Percentiles rank a stretch among this genome's conserved stretches.
phyloP scores from a whole-genome alignment of 2,329 filamentous ascomycete genomes.

The Pestalotiopsis sp. region DNA sequence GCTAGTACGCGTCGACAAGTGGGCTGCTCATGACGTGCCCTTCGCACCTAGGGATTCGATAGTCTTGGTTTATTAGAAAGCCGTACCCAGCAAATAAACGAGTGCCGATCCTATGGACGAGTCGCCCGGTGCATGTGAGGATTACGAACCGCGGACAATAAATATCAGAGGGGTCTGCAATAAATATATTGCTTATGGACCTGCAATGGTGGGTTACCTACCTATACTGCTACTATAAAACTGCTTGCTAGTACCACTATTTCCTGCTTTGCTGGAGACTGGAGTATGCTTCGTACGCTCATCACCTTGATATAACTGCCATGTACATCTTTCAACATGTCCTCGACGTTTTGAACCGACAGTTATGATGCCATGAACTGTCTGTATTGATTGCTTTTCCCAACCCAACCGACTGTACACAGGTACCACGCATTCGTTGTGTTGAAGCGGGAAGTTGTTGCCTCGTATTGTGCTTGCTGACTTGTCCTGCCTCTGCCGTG shows the following conservation, averaged over 20 bases:
- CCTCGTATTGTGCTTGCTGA: neutral
- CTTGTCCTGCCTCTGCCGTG: neutral
- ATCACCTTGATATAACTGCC: too few relatives aligned
- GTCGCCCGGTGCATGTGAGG: neutral
- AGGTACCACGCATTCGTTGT: neutral
- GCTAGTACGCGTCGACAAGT: constrained; percentile 4
- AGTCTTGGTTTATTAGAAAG: neutral
- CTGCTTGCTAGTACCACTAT: too few relatives aligned
- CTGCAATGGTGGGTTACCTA: too few relatives aligned
- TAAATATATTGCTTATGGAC: too few relatives aligned
- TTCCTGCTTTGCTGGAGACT: too few relatives aligned
- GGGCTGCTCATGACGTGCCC: neutral
- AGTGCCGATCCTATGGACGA: neutral
- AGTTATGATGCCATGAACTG: neutral
- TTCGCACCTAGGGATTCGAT: neutral
- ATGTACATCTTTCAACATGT: too few relatives aligned
- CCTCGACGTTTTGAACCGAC: neutral
- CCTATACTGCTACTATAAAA: too few relatives aligned
- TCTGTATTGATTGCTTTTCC: neutral
- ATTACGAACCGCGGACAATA: neutral
- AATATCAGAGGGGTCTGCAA: neutral
- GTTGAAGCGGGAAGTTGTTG: neutral
- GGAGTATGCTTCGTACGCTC: too few relatives aligned
- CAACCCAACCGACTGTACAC: neutral
- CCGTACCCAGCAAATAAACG: neutral